Percentiles rank a stretch among this genome's conserved stretches.
phyloP scores from a whole-genome alignment of 441 rosid species.

The Pelargonium myrrhifolium region DNA sequence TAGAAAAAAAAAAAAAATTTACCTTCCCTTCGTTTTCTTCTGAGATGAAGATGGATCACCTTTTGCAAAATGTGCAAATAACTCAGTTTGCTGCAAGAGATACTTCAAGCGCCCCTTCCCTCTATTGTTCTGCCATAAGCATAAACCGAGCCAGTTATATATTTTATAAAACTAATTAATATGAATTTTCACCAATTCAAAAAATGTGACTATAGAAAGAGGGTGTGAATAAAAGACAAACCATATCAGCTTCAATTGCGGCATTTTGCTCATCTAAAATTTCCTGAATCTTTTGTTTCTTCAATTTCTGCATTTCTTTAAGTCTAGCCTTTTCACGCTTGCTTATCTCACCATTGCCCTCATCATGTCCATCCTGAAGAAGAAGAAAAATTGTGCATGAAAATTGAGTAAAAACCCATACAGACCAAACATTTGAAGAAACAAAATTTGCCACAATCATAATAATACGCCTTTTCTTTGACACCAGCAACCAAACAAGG shows the following conservation, averaged over 20 bases:
- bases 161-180: neutral
- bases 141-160: neutral
- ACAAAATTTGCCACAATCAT: no score
- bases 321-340: constrained; percentile 86
- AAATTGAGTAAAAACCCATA: neutral
- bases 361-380: constrained; percentile 49
- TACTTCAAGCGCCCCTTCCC: constrained; percentile 91
- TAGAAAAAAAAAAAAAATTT: constrained; percentile 10
- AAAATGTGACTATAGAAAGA: neutral
- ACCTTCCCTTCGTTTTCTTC: constrained; percentile 88
- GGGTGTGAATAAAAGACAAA: constrained; percentile 17
- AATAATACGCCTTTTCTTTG: no score
- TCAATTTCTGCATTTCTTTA: constrained; percentile 75
- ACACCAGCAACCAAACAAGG: no score
- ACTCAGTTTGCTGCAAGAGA: constrained; percentile 92
- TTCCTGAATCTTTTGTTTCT: constrained; percentile 90
- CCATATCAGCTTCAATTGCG: constrained; percentile 91
- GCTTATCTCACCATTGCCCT: constrained; percentile 41
- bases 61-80: constrained; percentile 96
- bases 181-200: neutral
- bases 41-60: constrained; percentile 62
- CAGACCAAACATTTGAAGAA: neutral
- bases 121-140: constrained; percentile 55
- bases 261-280: constrained; percentile 89
- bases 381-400: neutral